Base-by-base conservation (phyloP, 495 filamentous ascomycete species). In the Mycothermus thermophilus region DNA sequence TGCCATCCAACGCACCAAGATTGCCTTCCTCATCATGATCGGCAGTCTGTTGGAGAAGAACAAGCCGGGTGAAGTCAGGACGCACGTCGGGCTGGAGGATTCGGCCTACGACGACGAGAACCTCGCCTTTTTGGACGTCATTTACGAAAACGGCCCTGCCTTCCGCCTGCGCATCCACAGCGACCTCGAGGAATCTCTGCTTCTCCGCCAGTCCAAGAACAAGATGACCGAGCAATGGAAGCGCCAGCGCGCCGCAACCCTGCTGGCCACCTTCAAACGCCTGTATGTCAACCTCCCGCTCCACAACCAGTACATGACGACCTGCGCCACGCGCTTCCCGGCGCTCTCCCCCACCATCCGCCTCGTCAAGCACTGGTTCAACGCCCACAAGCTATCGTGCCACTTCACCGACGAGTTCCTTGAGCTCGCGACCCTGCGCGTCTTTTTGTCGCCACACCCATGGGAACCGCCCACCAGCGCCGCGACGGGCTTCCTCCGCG, bases 1-100 rank as follows among this genome's bases (percentile, higher is more conserved):
- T 8, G 87, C 90, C 3, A 88, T 97, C 28, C 90, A 96, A 52
- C 72, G 82, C 53, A 88, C 87, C 8, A 97, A 97, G 57, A 68
- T 88, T 15, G 92, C 88, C 0, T 92, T 97, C 50, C 67, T 96
- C 2, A 50, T 92, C 5, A 87, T 81, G 52, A 77, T 96, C 32
- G 76, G 74, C 17, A 75, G 74, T 31, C 68, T 80, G 0, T 56
- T 97, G 7, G 64, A 77, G 40, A 56, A 58, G 18, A 42, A 48
- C 29, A 63, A 72, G 27, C 57, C 59, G 6, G 65, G 47, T 8
- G 30, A 68, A 13, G 51, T 78, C 30, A 66, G 54, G 12, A 74
- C 75, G 21, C 71, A 72, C 27, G 50, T 95, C 25, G 88, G 90
- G 1, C 58, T 95, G 17, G 90, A 95, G 52, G 88, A 87, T 36